phyloP scores from a whole-genome alignment of 2,329 filamentous ascomycete species.

The Trichophyton simii region DNA sequence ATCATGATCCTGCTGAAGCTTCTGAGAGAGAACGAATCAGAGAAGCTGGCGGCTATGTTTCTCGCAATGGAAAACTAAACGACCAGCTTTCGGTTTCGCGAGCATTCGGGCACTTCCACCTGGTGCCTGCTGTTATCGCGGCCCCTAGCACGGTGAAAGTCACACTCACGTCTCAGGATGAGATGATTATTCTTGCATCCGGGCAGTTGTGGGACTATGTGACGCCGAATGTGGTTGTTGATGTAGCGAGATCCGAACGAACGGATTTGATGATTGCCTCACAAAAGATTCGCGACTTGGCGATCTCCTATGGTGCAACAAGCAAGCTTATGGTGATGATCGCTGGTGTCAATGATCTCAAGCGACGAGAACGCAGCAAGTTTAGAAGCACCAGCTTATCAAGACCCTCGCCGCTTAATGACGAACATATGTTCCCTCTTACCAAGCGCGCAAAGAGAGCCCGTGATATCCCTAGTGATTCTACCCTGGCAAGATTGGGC shows the following conservation, averaged over 20 bases:
- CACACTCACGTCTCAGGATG: constrained; percentile 73
- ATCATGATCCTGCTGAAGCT: constrained; percentile 84
- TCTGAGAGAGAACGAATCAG: constrained; percentile 77
- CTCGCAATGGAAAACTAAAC: constrained; percentile 84
- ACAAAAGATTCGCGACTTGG: constrained; percentile 85
- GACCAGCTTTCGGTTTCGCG: constrained; percentile 82
- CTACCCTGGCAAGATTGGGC: constrained; percentile 72
- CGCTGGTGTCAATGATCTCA: constrained; percentile 80
- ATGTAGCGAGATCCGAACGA: constrained; percentile 76
- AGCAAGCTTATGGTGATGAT: constrained; percentile 99
- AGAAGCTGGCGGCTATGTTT: constrained; percentile 90
- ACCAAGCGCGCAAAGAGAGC: constrained; percentile 51
- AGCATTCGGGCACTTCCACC: constrained; percentile 85
- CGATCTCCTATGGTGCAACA: constrained; percentile 86
- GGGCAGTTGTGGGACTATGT: constrained; percentile 93
- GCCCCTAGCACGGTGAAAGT: constrained; percentile 71
- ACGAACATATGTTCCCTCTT: constrained; percentile 47
- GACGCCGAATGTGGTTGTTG: constrained; percentile 76
- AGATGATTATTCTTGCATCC: constrained; percentile 84
- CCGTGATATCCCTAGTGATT: constrained; percentile 57
- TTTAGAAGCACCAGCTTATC: constrained; percentile 73
- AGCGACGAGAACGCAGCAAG: constrained; percentile 66
- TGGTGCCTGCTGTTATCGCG: constrained; percentile 87
- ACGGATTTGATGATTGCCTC: constrained; percentile 87
- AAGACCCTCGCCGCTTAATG: constrained; percentile 61